These are phyloP conservation scores for Venturia pyrina DNA, from an alignment of 2,329 filamentous ascomycete genomes.

Conservation along the genomic window DNA sequence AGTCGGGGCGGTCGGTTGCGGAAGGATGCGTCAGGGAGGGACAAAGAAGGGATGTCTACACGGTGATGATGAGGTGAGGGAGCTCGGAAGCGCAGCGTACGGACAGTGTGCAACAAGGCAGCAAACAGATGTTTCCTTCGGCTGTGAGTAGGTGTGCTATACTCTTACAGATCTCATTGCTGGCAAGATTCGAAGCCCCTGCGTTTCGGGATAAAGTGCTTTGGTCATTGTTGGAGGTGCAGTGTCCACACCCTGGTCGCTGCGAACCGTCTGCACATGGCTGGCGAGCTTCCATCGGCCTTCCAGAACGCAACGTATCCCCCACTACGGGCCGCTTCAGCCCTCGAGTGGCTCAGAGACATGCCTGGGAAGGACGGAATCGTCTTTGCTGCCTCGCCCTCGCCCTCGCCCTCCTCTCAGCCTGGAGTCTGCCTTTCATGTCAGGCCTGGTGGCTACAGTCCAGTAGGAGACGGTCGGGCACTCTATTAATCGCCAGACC, in stretches of 20 bases:
- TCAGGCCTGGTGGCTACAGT: background rate
- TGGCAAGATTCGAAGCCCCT: constrained; percentile 4
- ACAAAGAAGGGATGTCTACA: constrained; percentile 1
- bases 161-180: background rate
- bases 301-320: background rate
- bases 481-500: background rate
- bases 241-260: background rate
- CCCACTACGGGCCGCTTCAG: background rate
- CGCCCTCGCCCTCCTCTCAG: too few relatives aligned
- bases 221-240: constrained; percentile 1
- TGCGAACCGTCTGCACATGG: constrained; percentile 4
- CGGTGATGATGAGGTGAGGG: background rate
- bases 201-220: background rate
- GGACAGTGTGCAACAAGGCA: too few relatives aligned
- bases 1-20: background rate
- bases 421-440: background rate
- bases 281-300: background rate
- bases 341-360: background rate
- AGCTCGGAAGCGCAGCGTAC: background rate
- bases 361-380: too few relatives aligned
- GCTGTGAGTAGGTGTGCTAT: background rate
- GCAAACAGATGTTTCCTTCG: background rate
- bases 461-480: background rate
- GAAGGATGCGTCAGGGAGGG: background rate
- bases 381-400: too few relatives aligned